Evolutionary conservation across 1,284 basidiomycete genomes (phyloP).

Genomic region (Naganishia albida): DNA sequence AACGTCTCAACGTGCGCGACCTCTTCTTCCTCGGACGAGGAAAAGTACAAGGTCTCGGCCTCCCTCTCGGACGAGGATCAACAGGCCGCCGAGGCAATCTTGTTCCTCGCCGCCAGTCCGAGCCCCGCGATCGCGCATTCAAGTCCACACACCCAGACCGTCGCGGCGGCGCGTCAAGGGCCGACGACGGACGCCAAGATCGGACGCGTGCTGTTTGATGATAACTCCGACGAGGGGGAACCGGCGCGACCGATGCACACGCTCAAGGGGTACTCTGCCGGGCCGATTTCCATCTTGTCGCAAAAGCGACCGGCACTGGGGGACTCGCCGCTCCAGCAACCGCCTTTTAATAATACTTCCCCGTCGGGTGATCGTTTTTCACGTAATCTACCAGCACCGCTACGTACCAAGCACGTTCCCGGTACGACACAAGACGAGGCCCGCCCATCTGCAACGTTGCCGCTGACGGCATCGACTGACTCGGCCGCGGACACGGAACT

Average conservation of each 20-base stretch:
- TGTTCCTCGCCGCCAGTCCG: constrained; percentile 25
- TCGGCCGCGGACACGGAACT: neutral
- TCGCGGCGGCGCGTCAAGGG: neutral
- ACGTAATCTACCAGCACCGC: constrained; percentile 5
- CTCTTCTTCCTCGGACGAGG: constrained; percentile 17
- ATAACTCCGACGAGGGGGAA: constrained; percentile 5
- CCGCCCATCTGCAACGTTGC: neutral
- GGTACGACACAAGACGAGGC: neutral
- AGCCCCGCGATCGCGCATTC: constrained; percentile 25
- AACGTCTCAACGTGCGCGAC: neutral
- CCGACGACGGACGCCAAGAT: neutral
- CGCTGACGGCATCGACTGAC: constrained; percentile 7
- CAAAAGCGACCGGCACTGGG: constrained; percentile 10
- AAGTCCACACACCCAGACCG: constrained; percentile 14
- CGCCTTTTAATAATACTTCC: constrained; percentile 22
- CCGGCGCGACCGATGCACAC: neutral
- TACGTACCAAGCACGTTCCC: neutral
- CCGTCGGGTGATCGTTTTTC: constrained; percentile 11
- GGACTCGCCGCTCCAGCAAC: constrained; percentile 24
- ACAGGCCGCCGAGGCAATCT: constrained; percentile 22
- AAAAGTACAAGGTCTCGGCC: constrained; percentile 22
- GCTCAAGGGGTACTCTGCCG: neutral
- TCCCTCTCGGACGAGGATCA: constrained; percentile 23
- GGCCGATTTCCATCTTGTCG: neutral
- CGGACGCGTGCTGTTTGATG: constrained; percentile 19